Evolutionary conservation across 306 rosid species (phyloP).

Genomic region (Prosopis cineraria): DNA sequence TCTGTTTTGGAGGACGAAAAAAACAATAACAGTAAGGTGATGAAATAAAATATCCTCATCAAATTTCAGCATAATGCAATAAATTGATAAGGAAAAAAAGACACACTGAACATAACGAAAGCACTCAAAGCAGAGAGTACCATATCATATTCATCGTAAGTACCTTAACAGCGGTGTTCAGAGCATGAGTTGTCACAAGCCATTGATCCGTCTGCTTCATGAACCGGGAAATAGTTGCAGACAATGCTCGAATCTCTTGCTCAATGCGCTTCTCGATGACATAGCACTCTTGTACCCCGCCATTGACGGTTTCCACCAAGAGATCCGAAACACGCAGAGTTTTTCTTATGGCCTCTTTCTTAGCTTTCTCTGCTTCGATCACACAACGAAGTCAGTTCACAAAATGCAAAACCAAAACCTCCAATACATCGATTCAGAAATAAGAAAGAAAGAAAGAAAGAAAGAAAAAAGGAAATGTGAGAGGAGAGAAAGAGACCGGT

Average conservation of each 20-base stretch:
- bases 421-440: neutral
- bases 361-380: slow-evolving; percentile 58
- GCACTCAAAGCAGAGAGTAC: neutral
- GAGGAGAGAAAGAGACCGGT: slow-evolving; percentile 46
- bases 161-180: slow-evolving; percentile 87
- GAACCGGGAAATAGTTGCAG: slow-evolving; percentile 62
- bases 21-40: neutral
- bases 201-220: slow-evolving; percentile 88
- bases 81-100: neutral
- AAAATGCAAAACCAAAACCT: neutral
- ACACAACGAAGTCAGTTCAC: neutral
- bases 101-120: neutral
- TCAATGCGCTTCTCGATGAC: slow-evolving; percentile 80
- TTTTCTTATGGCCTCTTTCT: slow-evolving; percentile 66
- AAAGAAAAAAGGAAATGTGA: neutral
- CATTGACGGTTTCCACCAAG: slow-evolving; percentile 80
- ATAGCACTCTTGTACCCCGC: slow-evolving; percentile 76
- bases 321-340: slow-evolving; percentile 67
- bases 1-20: neutral
- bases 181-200: slow-evolving; percentile 73
- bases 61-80: neutral
- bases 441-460: neutral
- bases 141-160: neutral
- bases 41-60: neutral
- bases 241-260: slow-evolving; percentile 69